A percentile compares a stretch with the other conserved stretches of the same genome.
Conservation (phyloP, 208 protist genomes). For the Leishmania gerbilli region DNA sequence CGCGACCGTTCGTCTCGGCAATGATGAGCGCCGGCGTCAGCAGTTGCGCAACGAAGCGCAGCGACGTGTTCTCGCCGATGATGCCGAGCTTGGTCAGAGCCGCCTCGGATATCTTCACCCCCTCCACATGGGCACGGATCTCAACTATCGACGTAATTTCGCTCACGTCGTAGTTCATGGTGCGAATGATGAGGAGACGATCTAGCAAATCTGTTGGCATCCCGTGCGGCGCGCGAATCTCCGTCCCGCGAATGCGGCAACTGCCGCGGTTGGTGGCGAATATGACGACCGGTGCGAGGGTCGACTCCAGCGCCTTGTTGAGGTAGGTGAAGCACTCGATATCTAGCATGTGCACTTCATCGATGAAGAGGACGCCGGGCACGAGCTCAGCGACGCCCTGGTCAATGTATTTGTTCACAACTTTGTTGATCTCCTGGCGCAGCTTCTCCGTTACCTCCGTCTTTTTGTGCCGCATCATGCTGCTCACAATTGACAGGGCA, state of each 20-base stretch:
- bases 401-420: constrained; percentile 99
- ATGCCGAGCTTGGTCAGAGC: constrained; percentile 90
- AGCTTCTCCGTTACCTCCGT: constrained; percentile 99
- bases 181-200: constrained; percentile 99
- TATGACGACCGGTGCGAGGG: constrained; percentile 99
- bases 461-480: constrained; percentile 99
- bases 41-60: constrained; percentile 98
- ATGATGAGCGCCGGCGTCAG: constrained; percentile 97
- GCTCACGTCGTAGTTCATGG: constrained; percentile 95
- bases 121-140: constrained; percentile 96
- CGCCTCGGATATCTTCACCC: constrained; percentile 92
- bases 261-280: constrained; percentile 99
- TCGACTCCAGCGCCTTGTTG: constrained; percentile 99
- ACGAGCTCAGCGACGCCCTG: constrained; percentile 99
- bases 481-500: constrained; percentile 97
- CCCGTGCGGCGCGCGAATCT: constrained; percentile 98
- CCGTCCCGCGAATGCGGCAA: constrained; percentile 97
- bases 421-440: constrained; percentile 99
- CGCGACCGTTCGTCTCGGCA: constrained; percentile 94
- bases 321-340: constrained; percentile 99
- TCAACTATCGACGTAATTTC: constrained; percentile 97
- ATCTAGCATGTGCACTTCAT: constrained; percentile 99
- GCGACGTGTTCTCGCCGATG: constrained; percentile 94
- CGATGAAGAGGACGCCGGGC: constrained; percentile 99
- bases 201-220: constrained; percentile 99